These are phyloP conservation scores for Diaporthe citri DNA, from an alignment of 2,329 filamentous ascomycete species.

Conservation along the genomic window DNA sequence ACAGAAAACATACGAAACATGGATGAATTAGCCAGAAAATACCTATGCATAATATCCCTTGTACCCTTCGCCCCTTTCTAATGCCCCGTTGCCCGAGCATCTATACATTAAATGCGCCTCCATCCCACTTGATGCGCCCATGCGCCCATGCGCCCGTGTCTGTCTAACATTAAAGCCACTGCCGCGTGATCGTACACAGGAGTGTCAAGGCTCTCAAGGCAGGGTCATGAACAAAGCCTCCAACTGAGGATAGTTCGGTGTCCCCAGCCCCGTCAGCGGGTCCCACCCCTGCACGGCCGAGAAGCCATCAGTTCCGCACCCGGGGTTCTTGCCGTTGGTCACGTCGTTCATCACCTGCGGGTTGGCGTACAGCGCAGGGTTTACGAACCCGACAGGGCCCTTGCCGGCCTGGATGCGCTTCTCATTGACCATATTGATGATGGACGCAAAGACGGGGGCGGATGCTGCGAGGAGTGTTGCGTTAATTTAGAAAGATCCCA, in stretches of 20 bases:
- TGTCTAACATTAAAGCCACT: not conserved
- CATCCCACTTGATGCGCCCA: not conserved
- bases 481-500: not conserved
- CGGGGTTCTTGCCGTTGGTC: conserved; percentile 45
- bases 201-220: conserved; percentile 34
- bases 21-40: not conserved
- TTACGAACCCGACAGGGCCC: conserved; percentile 54
- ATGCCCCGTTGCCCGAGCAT: not conserved
- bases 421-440: conserved; percentile 54
- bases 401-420: conserved; percentile 51
- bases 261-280: conserved; percentile 47
- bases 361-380: conserved; percentile 48
- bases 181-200: not conserved
- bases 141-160: not conserved
- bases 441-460: conserved; percentile 51
- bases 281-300: conserved; percentile 46
- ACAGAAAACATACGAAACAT: not conserved
- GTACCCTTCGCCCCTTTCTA: not conserved
- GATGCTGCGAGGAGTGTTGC: conserved; percentile 42
- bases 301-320: conserved; percentile 47
- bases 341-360: conserved; percentile 44
- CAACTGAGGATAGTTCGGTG: conserved; percentile 46
- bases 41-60: not conserved
- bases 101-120: conserved; percentile 9
- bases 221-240: conserved; percentile 45